A percentile compares a stretch with the other conserved stretches of the same genome.
These are phyloP conservation scores for Colletotrichum spinosum DNA, from an alignment of 2,329 filamentous ascomycete species.

Conservation along the genomic window DNA sequence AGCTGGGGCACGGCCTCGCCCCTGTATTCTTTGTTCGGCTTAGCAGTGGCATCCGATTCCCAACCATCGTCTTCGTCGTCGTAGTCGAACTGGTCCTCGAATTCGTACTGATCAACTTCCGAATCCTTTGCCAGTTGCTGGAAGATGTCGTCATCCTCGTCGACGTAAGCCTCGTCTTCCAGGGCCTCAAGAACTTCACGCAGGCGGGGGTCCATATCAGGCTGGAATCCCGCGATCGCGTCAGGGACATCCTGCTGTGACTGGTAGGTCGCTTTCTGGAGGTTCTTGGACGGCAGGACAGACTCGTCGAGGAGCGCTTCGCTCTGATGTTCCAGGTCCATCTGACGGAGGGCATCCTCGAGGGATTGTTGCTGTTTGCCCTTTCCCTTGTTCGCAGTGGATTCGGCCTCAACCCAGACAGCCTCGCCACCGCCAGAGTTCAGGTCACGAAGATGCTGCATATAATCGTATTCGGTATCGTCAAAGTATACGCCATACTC, in stretches of 20 bases:
- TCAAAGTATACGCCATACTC: slow-evolving; percentile 95
- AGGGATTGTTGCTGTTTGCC: slow-evolving; percentile 81
- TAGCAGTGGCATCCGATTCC: slow-evolving; percentile 94
- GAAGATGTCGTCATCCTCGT: slow-evolving; percentile 88
- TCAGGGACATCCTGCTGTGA: slow-evolving; percentile 94
- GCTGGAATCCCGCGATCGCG: slow-evolving; percentile 91
- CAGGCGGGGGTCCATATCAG: slow-evolving; percentile 95
- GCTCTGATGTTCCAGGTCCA: slow-evolving; percentile 66
- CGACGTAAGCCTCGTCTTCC: slow-evolving; percentile 95
- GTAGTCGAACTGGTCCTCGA: slow-evolving; percentile 70
- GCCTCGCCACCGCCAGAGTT: slow-evolving; percentile 78
- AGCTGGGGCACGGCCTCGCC: slow-evolving; percentile 61
- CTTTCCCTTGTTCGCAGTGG: slow-evolving; percentile 73
- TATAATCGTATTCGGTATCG: slow-evolving; percentile 97
- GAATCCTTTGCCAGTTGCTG: slow-evolving; percentile 76
- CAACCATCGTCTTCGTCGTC: slow-evolving; percentile 83
- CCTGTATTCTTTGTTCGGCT: slow-evolving; percentile 71
- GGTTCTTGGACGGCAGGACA: slow-evolving; percentile 82
- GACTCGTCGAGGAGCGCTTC: slow-evolving; percentile 76
- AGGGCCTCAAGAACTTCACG: slow-evolving; percentile 92
- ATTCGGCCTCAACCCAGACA: slow-evolving; percentile 82
- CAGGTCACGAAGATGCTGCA: slow-evolving; percentile 98
- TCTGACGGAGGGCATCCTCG: slow-evolving; percentile 81
- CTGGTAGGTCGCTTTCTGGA: slow-evolving; percentile 84
- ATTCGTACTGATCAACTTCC: slow-evolving; percentile 82